Base-by-base conservation (phyloP, 2,329 filamentous ascomycete species). In the Hypoxylon sp. region DNA sequence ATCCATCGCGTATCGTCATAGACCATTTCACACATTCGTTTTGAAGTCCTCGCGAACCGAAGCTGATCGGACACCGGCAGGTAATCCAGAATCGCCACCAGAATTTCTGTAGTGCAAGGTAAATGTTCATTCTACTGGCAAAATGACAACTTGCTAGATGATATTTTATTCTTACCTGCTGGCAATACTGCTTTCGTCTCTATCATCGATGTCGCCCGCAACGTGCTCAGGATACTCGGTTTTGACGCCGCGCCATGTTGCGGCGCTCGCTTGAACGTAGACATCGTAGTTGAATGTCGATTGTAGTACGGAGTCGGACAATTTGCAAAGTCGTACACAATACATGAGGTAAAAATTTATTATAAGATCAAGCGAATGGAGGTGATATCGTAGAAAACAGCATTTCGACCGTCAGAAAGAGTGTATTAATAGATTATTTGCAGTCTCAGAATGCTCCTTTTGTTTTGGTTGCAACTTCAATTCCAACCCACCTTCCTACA, bases 1-100 rank as follows among this genome's bases (percentile, higher is more conserved):
- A 98, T 92, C 96, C 96, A 99, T 82, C 95, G 88, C 53, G 94
- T 93, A 79, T 99, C 96, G 79, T 99, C 96, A 80, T 98, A 99
- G 2, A 98, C 94, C 94, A 99, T 99, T 81, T 99, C 96, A 77
- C 92, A 91, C 86, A 98, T 89, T 67, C 93, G 92, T 76, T 89
- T 91, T 64, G 93, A 97, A 23, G 92, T 90, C 69, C 91, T 90
- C 48, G 96, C 95, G 77, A 93, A 95, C 72, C 90, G 89, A 78
- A 98, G 87, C 75, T 97, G 90, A 79, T 98, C 95, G 66, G 91
- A 83, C 28, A 97, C 87, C 41, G 93, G 91, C 41, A 98, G 88
- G 81, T 97, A 94, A 77, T 98, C 93, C 76, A 99, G 87, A 72
- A 99, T 94, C 0, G 90, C 87, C 30, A 91, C 91, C 73, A 98